Base-by-base conservation (phyloP, 352 stramenopile species). In the Globisporangium emineosum region DNA sequence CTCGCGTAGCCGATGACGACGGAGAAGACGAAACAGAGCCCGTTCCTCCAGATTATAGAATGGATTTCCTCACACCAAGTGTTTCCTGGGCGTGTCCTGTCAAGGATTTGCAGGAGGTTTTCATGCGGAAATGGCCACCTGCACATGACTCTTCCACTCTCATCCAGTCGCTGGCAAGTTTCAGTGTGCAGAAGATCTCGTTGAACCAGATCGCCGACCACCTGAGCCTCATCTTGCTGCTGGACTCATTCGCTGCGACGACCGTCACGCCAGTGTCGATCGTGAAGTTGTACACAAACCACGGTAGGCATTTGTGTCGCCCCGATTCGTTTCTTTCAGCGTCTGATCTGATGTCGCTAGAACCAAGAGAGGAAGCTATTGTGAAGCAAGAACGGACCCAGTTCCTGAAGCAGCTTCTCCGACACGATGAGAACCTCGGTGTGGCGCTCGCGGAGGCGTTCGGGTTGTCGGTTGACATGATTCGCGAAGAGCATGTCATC, bases 161-260 rank as follows among this genome's bases (percentile, higher is more conserved):
- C 15, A 83, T 89, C 56, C 69, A 75, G 56, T 64, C 65, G 21
- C 54, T 95, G 19, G 25, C 66, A 15, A 55, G 21, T 15, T 90
- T 88, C 42, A 70, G 77, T 8, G 64, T 83, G 9, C 50, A 79
- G 35, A 64, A 63, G 21, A 59, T 89, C 19, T 85, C 73, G 10
- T 43, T 70, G 27, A 45, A 40, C 17, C 77, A 81, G 45, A 68
- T 94, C 7, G 53, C 68, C 8, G 77, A 90, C 60, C 86, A 95
- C 57, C 75, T 81, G 35, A 90, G 81, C 57, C 73, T 95, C 60
- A 76, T 95, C 40, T 74, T 91, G 49, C 76, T 95, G 51, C 75
- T 95, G 1, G 83, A 93, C 58, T 91, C 83, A 29, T 95, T 93
- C 65, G 83, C 84, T 17, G 83, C 81, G 5, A 91, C 81, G 12